These are phyloP conservation scores for Talaromyces amestolkiae DNA, from an alignment of 2,329 filamentous ascomycete species.

Conservation along the genomic window DNA sequence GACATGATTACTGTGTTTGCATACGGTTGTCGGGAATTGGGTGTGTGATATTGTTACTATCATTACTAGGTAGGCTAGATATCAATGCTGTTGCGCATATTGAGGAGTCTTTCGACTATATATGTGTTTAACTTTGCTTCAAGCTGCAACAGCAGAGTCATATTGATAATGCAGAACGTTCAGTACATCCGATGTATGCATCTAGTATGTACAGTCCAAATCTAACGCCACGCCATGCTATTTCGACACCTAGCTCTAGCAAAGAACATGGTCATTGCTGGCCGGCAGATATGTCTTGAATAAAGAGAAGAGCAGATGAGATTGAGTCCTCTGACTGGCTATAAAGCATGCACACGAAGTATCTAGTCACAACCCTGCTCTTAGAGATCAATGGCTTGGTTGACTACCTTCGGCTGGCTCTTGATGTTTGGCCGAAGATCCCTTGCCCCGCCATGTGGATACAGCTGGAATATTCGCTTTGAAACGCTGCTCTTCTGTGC, in stretches of 20 bases:
- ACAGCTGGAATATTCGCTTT: slow-evolving; percentile 92
- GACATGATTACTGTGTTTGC: not conserved
- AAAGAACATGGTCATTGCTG: slow-evolving; percentile 3
- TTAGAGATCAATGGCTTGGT: slow-evolving; percentile 12
- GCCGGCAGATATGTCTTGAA: not conserved
- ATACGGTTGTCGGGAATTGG: not conserved
- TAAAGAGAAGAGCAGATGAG: not conserved
- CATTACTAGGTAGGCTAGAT: not conserved
- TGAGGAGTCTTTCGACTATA: not conserved
- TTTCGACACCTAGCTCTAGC: slow-evolving; percentile 5
- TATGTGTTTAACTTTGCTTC: not conserved
- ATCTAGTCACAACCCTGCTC: not conserved
- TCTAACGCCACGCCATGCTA: slow-evolving; percentile 18
- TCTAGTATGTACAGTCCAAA: slow-evolving; percentile 13
- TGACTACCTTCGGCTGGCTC: slow-evolving; percentile 13
- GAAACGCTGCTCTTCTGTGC: slow-evolving; percentile 83
- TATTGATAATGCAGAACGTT: not conserved
- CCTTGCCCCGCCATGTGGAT: slow-evolving; percentile 93
- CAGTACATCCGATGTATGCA: slow-evolving; percentile 5
- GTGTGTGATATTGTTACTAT: not conserved
- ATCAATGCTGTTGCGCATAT: not conserved
- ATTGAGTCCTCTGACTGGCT: not conserved
- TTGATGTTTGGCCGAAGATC: slow-evolving; percentile 78
- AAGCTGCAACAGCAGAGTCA: not conserved
- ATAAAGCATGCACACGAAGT: not conserved